Base-by-base conservation (phyloP, 176 grass and related monocot species). In the Raddia guianensis region DNA sequence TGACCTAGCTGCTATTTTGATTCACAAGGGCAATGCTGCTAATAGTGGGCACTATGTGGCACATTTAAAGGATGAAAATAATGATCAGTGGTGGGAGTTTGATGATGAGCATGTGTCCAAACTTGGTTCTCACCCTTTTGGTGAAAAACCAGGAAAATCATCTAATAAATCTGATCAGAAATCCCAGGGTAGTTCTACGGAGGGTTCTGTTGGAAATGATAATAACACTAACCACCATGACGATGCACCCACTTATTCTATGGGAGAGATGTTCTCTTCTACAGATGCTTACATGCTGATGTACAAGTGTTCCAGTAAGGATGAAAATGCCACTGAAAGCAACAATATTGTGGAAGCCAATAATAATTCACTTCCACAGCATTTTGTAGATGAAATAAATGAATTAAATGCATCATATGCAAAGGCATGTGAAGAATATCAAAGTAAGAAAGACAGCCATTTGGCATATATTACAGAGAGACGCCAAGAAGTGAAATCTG, bases 251-350 rank as follows among this genome's bases (percentile, higher is more conserved):
- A 70, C 63, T 80, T 89, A 64, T 34, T 73, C 48, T 32, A 49
- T 84, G 15, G 76, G 77, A 74, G 90, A 93, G 51, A 86, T 91
- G 70, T 99, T 96, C 79, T 93, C 90, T 53, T 99, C 97, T 70
- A 96, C 92, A 73, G 96, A 99, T 95, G 92, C 92, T 89, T 99
- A 96, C 70, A 99, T 99, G 97, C 75, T 99, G 68, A 99, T 99
- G 97, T 99, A 93, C 73, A 99, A 91, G 75, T 59, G 83, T 53
- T 75, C 71, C 19, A 80, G 70, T 80, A 85, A 76, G 69, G 79
- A 67, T 66, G 80, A 51, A n/a, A 89, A 84, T 80, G 74, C 68
- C 56, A 63, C 43, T 18, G 56, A 84, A 82, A 88, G 52, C 71
- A 77, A 56, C 84, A 85, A 74, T 56, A 78, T 33, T 83, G 59